Conservation (phyloP, 768 basidiomycete genomes). For the Rhodotorula paludigena region DNA sequence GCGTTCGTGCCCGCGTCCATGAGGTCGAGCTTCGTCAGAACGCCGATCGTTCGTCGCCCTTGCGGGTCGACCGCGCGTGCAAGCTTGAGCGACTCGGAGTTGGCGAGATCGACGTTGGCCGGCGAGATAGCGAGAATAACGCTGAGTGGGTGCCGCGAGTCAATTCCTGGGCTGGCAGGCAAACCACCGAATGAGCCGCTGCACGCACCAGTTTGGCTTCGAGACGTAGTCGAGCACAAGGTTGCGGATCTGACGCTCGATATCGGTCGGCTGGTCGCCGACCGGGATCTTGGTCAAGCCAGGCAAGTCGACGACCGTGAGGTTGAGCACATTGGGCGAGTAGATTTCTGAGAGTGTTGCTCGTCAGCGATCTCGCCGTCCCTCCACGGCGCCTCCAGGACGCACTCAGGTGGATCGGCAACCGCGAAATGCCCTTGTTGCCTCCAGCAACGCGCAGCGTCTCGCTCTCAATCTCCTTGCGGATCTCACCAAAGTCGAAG, state of each 20-base stretch:
- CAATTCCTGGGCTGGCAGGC: too few species aligned
- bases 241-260: conserved; percentile 90
- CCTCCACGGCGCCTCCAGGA: neutral
- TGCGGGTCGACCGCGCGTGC: conserved; percentile 93
- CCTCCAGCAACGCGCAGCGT: conserved; percentile 88
- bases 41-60: conserved; percentile 91
- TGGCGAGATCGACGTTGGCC: conserved; percentile 97
- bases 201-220: conserved; percentile 84
- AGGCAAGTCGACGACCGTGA: conserved; percentile 93
- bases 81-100: conserved; percentile 94
- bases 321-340: conserved; percentile 88
- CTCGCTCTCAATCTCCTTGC: conserved; percentile 96
- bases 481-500: conserved; percentile 90
- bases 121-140: conserved; percentile 95
- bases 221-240: conserved; percentile 94
- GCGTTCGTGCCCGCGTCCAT: conserved; percentile 99
- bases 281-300: conserved; percentile 97
- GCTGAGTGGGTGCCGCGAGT: conserved; percentile 49
- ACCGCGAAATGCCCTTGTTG: conserved; percentile 95
- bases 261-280: conserved; percentile 85
- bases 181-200: too few species aligned
- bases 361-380: neutral
- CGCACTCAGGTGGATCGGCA: conserved; percentile 75
- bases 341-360: conserved; percentile 59
- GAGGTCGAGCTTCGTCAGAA: conserved; percentile 92